Evolutionary conservation across 768 basidiomycete species (phyloP).

Genomic region (Leucosporidium scottii): DNA sequence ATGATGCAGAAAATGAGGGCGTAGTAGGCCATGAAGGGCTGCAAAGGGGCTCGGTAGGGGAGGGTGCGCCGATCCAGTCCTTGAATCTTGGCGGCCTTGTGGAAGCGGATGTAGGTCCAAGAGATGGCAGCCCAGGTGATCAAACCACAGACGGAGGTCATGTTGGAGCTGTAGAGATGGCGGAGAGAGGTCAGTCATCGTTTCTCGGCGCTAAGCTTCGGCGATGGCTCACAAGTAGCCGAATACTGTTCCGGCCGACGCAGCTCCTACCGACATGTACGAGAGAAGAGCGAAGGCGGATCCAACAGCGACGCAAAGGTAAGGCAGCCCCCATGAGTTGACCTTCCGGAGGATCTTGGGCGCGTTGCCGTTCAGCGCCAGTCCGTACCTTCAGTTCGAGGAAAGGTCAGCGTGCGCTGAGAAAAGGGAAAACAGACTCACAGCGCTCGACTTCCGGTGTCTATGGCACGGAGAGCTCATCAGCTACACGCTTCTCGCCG

Average conservation of each 20-base stretch:
- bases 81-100: conserved; percentile 35
- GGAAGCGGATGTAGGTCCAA: conserved; percentile 40
- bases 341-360: conserved; percentile 43
- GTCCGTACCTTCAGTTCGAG: conserved; percentile 34
- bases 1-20: conserved; percentile 55
- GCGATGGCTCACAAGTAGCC: conserved; percentile 35
- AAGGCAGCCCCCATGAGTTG: conserved; percentile 43
- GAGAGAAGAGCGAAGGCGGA: conserved; percentile 38
- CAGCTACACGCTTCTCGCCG: too few species aligned
- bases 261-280: conserved; percentile 32
- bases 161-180: conserved; percentile 30
- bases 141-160: conserved; percentile 23
- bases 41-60: conserved; percentile 42
- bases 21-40: conserved; percentile 63
- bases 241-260: conserved; percentile 41
- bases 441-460: too few species aligned
- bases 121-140: conserved; percentile 21
- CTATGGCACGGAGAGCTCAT: too few species aligned
- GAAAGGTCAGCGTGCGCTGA: too few species aligned
- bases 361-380: conserved; percentile 42
- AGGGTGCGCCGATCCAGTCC: conserved; percentile 49
- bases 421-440: too few species aligned
- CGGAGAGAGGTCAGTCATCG: background rate
- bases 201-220: background rate
- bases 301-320: conserved; percentile 38